phyloP scores from a whole-genome alignment of 805 yeast genomes.

The Candida rishiriensis region DNA sequence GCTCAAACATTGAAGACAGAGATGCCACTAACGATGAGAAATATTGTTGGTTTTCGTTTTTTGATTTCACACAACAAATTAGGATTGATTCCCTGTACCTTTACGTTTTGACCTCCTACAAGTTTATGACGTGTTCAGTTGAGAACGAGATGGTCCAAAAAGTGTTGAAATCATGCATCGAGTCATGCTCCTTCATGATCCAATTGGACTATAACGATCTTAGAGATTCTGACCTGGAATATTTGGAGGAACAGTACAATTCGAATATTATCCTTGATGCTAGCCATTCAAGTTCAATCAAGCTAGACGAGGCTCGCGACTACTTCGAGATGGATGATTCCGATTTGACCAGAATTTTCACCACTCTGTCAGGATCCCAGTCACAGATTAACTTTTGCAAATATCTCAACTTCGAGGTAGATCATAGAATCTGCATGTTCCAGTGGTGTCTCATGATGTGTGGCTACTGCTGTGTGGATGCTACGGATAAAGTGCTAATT shows the following conservation, averaged over 20 bases:
- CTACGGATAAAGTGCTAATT: slow-evolving; percentile 23
- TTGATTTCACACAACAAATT: slow-evolving; percentile 24
- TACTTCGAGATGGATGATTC: slow-evolving; percentile 9
- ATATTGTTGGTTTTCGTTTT: slow-evolving; percentile 23
- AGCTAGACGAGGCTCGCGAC: slow-evolving; percentile 3
- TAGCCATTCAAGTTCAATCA: slow-evolving; percentile 4
- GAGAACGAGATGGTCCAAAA: slow-evolving; percentile 14
- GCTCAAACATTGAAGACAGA: not conserved
- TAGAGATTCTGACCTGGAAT: slow-evolving; percentile 11
- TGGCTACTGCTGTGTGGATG: slow-evolving; percentile 22
- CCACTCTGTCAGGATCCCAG: not conserved
- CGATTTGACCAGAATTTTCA: slow-evolving; percentile 10
- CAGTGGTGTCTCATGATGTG: slow-evolving; percentile 26
- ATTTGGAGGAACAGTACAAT: slow-evolving; percentile 18
- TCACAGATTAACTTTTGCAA: slow-evolving; percentile 10
- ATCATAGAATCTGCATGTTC: slow-evolving; percentile 29
- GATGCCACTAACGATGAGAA: slow-evolving; percentile 6
- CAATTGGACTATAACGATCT: slow-evolving; percentile 16
- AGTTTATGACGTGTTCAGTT: slow-evolving; percentile 17
- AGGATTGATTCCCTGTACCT: slow-evolving; percentile 34
- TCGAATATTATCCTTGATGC: slow-evolving; percentile 14
- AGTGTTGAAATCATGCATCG: slow-evolving; percentile 15
- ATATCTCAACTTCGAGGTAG: slow-evolving; percentile 23
- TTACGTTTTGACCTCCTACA: slow-evolving; percentile 29
- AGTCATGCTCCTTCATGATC: slow-evolving; percentile 20